Evolutionary conservation across 2,329 filamentous ascomycete genomes (phyloP).

Genomic region (Fusarium compactum): DNA sequence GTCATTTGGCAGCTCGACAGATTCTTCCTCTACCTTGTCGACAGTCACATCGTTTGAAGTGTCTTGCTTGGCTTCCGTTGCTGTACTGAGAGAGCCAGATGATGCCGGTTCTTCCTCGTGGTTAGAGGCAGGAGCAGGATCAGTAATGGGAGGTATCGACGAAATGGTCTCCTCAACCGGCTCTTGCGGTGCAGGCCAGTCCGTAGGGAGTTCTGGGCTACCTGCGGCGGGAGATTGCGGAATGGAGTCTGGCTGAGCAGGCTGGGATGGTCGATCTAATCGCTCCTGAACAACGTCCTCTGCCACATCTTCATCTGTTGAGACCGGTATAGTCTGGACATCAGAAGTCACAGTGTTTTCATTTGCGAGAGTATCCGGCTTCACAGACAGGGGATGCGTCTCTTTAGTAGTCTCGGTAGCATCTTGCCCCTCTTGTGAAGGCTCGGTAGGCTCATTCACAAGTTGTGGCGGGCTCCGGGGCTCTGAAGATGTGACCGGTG

Average conservation of each 20-base stretch:
- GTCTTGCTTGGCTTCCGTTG: background rate
- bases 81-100: background rate
- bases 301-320: background rate
- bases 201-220: background rate
- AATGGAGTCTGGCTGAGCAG: background rate
- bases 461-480: background rate
- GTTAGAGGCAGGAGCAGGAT: background rate
- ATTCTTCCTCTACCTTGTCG: background rate
- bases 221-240: background rate
- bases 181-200: background rate
- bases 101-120: background rate
- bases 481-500: background rate
- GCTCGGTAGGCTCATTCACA: background rate
- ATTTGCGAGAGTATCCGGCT: background rate
- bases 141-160: background rate
- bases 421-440: background rate
- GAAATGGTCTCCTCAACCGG: background rate
- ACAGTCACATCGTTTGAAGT: background rate
- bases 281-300: background rate
- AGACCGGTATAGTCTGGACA: background rate
- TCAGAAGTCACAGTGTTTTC: background rate
- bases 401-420: background rate
- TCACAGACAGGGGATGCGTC: background rate
- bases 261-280: constrained; percentile 4
- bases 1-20: background rate